Percentiles rank a stretch among this genome's conserved stretches.
Evolutionary conservation across 495 filamentous ascomycete species (phyloP).

Genomic region (Sabuloglossum arenarium): DNA sequence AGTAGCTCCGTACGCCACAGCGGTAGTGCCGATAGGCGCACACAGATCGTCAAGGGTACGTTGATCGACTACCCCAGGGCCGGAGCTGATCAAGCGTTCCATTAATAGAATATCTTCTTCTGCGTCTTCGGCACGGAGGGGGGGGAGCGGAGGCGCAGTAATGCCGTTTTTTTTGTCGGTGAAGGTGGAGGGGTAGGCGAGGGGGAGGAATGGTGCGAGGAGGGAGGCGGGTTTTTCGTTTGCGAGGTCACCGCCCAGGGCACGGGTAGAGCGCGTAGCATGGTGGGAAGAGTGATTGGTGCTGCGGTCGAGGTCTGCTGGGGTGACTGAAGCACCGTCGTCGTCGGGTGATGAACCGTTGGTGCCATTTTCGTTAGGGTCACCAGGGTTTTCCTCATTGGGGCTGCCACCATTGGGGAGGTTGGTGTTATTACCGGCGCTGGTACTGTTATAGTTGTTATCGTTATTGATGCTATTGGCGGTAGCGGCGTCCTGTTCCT

Average conservation of each 20-base stretch:
- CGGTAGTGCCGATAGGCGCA: constrained; percentile 7
- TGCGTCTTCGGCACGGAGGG: constrained; percentile 13
- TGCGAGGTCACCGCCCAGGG: neutral
- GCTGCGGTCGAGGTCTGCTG: constrained; percentile 4
- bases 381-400: neutral
- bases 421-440: neutral
- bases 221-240: neutral
- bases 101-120: constrained; percentile 20
- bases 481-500: constrained; percentile 7
- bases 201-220: neutral
- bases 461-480: neutral
- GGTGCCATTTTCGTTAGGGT: neutral
- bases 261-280: constrained; percentile 2
- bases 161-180: neutral
- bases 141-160: constrained; percentile 12
- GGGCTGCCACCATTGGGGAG: neutral
- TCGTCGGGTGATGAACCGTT: neutral
- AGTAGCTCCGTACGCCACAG: constrained; percentile 4
- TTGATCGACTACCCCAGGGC: neutral
- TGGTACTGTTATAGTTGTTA: neutral
- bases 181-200: neutral
- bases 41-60: constrained; percentile 2
- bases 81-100: constrained; percentile 5
- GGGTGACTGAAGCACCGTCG: neutral
- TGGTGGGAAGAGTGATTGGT: constrained; percentile 4